phyloP scores from a whole-genome alignment of 1,284 basidiomycete species.

The Cryptococcus hybrid region DNA sequence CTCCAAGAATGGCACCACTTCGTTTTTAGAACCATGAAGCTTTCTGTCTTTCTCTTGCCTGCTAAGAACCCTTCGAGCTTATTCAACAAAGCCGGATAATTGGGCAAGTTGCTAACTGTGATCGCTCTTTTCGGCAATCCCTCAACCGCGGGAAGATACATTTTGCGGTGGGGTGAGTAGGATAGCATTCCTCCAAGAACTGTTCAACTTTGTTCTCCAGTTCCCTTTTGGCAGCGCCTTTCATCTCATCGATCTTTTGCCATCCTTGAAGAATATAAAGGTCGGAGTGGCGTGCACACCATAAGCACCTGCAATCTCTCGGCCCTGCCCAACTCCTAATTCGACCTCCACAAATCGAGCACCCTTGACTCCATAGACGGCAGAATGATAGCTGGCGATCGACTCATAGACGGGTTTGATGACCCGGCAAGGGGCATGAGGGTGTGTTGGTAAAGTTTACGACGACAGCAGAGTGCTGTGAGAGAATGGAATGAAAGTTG shows the following conservation, averaged over 20 bases:
- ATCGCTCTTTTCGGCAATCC: conserved; percentile 71
- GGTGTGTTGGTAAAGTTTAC: conserved; percentile 65
- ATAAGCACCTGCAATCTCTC: conserved; percentile 62
- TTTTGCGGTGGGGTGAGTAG: conserved; percentile 64
- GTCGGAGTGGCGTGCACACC: conserved; percentile 77
- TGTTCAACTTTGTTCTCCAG: conserved; percentile 36
- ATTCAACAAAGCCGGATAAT: conserved; percentile 61
- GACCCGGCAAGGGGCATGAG: conserved; percentile 63
- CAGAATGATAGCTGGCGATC: conserved; percentile 28
- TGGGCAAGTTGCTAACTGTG: conserved; percentile 67
- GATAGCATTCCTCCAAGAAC: conserved; percentile 54
- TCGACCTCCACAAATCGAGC: conserved; percentile 75
- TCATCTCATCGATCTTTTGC: conserved; percentile 74
- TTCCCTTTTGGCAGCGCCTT: conserved; percentile 57
- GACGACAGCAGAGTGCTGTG: conserved; percentile 57
- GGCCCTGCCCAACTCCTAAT: conserved; percentile 64
- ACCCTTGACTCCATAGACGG: conserved; percentile 34
- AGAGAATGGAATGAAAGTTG: conserved; percentile 57
- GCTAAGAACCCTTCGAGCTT: conserved; percentile 66
- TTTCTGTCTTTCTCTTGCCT: conserved; percentile 23
- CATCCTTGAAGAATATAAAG: conserved; percentile 77
- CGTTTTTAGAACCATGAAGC: conserved; percentile 55
- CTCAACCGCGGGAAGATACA: conserved; percentile 63
- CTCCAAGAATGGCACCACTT: conserved; percentile 67
- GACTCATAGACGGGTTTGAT: conserved; percentile 63